phyloP scores from a whole-genome alignment of 2,329 filamentous ascomycete genomes.

The Leptographium lundbergii region DNA sequence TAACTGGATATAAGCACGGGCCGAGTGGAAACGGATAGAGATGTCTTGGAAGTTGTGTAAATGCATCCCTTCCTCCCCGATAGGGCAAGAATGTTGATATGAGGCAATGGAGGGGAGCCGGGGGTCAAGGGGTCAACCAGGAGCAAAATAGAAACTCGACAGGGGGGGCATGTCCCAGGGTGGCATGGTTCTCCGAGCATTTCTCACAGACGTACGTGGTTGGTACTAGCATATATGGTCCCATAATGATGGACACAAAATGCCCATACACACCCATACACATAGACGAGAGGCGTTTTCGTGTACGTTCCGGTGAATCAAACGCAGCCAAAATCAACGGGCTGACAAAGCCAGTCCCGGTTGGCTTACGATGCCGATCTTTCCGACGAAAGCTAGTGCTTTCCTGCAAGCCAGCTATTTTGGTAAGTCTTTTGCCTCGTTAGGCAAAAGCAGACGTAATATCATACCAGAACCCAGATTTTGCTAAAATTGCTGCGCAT shows the following conservation, averaged over 20 bases:
- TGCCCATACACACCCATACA: not conserved
- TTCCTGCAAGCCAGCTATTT: not conserved
- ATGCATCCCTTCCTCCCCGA: not conserved
- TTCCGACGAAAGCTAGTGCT: not conserved
- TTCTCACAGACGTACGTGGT: not conserved
- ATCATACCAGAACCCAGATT: not conserved
- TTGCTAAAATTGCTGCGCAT: not conserved
- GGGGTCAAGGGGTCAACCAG: not conserved
- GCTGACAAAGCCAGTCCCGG: not conserved
- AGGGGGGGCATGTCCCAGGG: not conserved
- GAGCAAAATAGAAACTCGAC: not conserved
- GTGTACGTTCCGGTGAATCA: not conserved
- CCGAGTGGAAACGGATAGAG: not conserved
- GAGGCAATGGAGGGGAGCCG: not conserved
- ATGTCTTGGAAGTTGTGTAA: constrained; percentile 5
- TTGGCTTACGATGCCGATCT: not conserved
- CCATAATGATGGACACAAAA: no score
- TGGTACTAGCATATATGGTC: not conserved
- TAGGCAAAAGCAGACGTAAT: not conserved
- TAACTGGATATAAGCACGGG: not conserved
- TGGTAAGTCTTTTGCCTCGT: not conserved
- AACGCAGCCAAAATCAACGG: not conserved
- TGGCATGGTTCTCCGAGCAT: not conserved
- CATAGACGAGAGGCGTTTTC: not conserved
- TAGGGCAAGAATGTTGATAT: not conserved